Evolutionary conservation across 495 filamentous ascomycete species (phyloP).

Genomic region (Xylaria castorea): DNA sequence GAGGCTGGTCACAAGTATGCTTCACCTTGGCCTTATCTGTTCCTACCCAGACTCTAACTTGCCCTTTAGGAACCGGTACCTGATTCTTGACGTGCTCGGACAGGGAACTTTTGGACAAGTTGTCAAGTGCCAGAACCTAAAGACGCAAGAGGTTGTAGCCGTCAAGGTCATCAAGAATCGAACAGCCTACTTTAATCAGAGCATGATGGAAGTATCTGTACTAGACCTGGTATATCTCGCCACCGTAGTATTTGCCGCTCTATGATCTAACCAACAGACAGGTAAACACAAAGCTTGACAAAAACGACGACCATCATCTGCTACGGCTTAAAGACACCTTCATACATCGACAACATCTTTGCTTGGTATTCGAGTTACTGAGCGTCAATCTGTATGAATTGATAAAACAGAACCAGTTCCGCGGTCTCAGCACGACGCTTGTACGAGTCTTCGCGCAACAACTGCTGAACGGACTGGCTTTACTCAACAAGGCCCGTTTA

Average conservation of each 20-base stretch:
- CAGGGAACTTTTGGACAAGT: constrained; percentile 99
- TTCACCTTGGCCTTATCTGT: constrained; percentile 1
- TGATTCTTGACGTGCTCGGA: constrained; percentile 97
- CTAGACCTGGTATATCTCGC: constrained; percentile 78
- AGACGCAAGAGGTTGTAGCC: constrained; percentile 97
- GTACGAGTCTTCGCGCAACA: constrained; percentile 99
- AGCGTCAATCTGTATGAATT: constrained; percentile 98
- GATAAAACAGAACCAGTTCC: constrained; percentile 99
- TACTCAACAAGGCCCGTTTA: constrained; percentile 94
- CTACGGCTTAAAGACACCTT: constrained; percentile 97
- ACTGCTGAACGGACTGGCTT: constrained; percentile 86
- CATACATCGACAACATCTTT: constrained; percentile 97
- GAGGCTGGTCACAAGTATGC: constrained; percentile 95
- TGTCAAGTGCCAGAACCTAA: constrained; percentile 98
- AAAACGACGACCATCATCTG: constrained; percentile 98
- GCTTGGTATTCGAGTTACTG: constrained; percentile 94
- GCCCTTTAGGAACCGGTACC: constrained; percentile 83
- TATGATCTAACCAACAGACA: constrained; percentile 45
- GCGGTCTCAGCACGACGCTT: constrained; percentile 94
- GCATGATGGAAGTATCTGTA: constrained; percentile 99
- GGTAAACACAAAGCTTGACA: constrained; percentile 98
- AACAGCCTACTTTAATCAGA: constrained; percentile 99
- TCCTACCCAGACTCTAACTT: constrained; percentile 2
- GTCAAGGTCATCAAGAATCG: constrained; percentile 99
- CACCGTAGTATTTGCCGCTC: background rate